Conservation (phyloP, 495 filamentous ascomycete genomes). For the Halenospora varia region DNA sequence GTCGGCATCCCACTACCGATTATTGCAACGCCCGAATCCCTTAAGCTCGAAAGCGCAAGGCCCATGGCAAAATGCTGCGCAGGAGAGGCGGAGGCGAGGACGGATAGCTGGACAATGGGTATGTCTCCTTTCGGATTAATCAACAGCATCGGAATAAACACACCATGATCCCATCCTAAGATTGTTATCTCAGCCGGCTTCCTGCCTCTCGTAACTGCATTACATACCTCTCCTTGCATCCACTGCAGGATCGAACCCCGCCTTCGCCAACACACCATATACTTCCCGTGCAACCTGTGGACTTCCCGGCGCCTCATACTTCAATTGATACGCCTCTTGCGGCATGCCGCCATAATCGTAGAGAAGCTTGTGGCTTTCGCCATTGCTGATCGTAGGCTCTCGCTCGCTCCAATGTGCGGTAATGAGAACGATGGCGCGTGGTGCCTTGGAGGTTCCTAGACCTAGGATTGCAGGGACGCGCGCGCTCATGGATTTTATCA, state of each 20-base stretch:
- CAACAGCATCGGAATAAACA: constrained; percentile 31
- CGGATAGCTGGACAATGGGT: constrained; percentile 81
- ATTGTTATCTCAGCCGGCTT: not conserved
- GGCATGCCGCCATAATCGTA: constrained; percentile 42
- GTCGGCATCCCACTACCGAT: constrained; percentile 73
- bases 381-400: constrained; percentile 31
- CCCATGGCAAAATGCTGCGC: constrained; percentile 70
- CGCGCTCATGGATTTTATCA: constrained; percentile 30
- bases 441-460: constrained; percentile 31
- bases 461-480: constrained; percentile 33
- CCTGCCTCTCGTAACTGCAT: constrained; percentile 26
- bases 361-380: constrained; percentile 28
- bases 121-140: constrained; percentile 65
- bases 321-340: constrained; percentile 31
- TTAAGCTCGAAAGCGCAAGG: constrained; percentile 60
- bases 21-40: constrained; percentile 69
- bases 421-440: constrained; percentile 35
- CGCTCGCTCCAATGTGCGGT: constrained; percentile 38
- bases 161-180: constrained; percentile 64
- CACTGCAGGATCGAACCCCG: constrained; percentile 24
- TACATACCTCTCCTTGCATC: constrained; percentile 40
- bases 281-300: constrained; percentile 34
- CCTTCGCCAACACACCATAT: constrained; percentile 22
- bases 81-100: constrained; percentile 51
- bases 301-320: constrained; percentile 36